phyloP scores from a whole-genome alignment of 331 rosid genomes.

The Telfairia occidentalis region DNA sequence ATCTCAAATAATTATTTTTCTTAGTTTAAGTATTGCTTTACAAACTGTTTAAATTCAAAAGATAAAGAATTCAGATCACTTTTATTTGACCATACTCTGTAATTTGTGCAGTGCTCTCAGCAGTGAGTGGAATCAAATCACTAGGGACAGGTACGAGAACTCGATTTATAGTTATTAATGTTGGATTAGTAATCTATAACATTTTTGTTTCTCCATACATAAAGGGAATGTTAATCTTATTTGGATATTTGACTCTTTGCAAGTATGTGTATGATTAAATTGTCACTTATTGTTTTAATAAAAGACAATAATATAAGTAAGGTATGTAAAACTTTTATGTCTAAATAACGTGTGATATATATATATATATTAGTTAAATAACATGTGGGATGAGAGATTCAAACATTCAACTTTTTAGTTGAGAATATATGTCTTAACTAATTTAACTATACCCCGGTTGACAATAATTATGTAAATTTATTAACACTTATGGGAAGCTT shows the following conservation, averaged over 20 bases:
- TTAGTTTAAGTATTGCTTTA: too few relatives aligned
- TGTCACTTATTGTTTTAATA: not conserved
- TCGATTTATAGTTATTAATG: not conserved
- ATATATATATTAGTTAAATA: too few relatives aligned
- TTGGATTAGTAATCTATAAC: not conserved
- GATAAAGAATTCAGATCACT: too few relatives aligned
- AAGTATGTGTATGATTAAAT: not conserved
- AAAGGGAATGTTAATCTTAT: too few relatives aligned
- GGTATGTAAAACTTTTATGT: not conserved
- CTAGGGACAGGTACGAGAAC: slow-evolving; percentile 38
- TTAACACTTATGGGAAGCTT: not conserved
- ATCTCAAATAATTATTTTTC: too few relatives aligned
- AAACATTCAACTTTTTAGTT: too few relatives aligned
- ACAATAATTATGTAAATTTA: not conserved
- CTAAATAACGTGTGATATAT: not conserved
- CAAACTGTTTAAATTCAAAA: too few relatives aligned
- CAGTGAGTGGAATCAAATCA: slow-evolving; percentile 63
- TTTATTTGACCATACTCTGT: not conserved
- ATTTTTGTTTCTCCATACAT: not conserved
- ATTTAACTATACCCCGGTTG: too few relatives aligned
- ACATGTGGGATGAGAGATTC: too few relatives aligned
- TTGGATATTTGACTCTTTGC: not conserved
- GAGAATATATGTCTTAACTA: too few relatives aligned
- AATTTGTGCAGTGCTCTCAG: slow-evolving; percentile 51
- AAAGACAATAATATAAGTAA: not conserved